Evolutionary conservation across 768 basidiomycete species (phyloP).

Genomic region (Guyanaporus albipodus): DNA sequence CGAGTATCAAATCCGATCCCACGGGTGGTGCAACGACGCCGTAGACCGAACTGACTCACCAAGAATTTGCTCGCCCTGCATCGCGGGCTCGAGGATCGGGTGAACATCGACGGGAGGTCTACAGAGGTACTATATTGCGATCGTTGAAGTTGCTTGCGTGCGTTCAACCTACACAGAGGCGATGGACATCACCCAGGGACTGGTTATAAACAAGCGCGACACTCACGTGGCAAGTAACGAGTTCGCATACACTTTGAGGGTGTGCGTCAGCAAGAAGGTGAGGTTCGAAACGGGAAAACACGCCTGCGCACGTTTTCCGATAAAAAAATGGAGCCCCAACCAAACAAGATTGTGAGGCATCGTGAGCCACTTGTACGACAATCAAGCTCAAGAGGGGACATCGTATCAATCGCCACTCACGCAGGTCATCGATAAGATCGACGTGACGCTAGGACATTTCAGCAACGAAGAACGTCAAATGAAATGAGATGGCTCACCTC

Average conservation of each 20-base stretch:
- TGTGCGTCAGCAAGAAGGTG: not conserved
- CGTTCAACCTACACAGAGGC: constrained; percentile 36
- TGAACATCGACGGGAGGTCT: constrained; percentile 24
- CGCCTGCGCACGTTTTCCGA: constrained; percentile 42
- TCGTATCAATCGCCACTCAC: constrained; percentile 26
- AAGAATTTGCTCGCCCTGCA: constrained; percentile 1
- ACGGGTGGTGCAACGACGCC: not conserved
- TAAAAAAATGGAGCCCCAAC: constrained; percentile 51
- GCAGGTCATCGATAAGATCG: constrained; percentile 40
- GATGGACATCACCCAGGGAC: not conserved
- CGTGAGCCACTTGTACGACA: constrained; percentile 37
- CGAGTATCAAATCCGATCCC: too few species aligned
- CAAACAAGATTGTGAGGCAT: constrained; percentile 48
- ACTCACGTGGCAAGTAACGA: constrained; percentile 44
- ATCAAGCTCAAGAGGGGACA: not conserved
- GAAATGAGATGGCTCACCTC: constrained; percentile 31
- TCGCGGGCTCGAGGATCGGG: constrained; percentile 21
- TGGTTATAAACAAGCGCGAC: not conserved
- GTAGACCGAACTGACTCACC: constrained; percentile 7
- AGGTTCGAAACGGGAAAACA: not conserved
- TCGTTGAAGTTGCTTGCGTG: constrained; percentile 32
- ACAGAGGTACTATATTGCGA: constrained; percentile 27
- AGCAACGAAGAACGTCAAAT: not conserved
- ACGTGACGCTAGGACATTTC: constrained; percentile 33
- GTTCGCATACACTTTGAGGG: constrained; percentile 44